Evolutionary conservation across 129 eudicot genomes (phyloP), one percentile per base, ranked within the genome.

Genomic region (Glebionis coronaria): DNA sequence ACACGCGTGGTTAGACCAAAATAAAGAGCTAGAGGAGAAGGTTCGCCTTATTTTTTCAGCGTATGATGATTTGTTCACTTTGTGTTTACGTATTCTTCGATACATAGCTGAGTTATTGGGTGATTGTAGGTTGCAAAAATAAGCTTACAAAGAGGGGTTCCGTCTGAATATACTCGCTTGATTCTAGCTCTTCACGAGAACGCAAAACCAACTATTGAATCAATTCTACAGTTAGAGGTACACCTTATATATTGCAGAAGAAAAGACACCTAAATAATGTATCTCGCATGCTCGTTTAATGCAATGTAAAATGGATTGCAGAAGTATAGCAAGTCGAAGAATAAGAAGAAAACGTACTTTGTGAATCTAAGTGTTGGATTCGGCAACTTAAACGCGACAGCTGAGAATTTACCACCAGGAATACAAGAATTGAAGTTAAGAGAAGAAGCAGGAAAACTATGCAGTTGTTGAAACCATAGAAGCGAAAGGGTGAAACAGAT

Each of bases 151-250:
- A 81, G 88, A 54, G 86, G 90, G 29, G 47, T 90, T 68, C 88
- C 87, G 63, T 94, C 90, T 35, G 99, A 94, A 66, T 94, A 87
- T 72, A 79, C 88, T 45, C 76, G 79, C 60, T 77, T 94, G 83
- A 76, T 85, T 69, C 73, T 84, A 25, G 76, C 79, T 45, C 87
- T 83, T 46, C 82, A 78, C 9, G 81, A 73, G 12, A 78, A 74
- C 29, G 44, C 57, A 55, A 82, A 77, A 78, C 80, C 70, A 73
- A 15, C 60, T 58, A 46, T 76, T 12, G 68, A 60, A 63, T 45
- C 80, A 25, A 73, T 61, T 63, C 61, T 49, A 44, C 69, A 46
- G 55, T 63, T 79, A 58, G 90, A 82, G 97, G 97, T 88, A 83
- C 16, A 73, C 10, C 70, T 55, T 57, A 28, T 52, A 73, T 5